phyloP scores from a whole-genome alignment of 225 moss, liverwort and hornwort genomes.

The Sphagnum tenellum region DNA sequence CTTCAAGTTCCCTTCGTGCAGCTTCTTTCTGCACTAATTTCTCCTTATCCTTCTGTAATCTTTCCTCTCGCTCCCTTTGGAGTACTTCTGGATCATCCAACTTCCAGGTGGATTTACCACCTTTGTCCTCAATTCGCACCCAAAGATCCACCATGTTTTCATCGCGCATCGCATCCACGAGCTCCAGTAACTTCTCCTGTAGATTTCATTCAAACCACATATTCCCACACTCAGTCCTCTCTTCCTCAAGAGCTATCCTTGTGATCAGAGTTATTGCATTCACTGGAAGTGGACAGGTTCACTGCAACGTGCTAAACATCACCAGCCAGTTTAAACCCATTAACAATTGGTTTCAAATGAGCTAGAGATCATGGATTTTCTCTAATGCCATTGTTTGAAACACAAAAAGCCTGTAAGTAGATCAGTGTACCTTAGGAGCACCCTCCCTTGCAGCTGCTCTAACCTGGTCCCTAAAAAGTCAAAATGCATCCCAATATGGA shows the following conservation, averaged over 20 bases:
- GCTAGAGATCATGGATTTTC: no score
- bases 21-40: no score
- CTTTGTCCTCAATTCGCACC: constrained; percentile 63
- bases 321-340: constrained; percentile 3
- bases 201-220: background rate
- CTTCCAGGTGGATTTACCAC: constrained; percentile 56
- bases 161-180: constrained; percentile 71
- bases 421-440: constrained; percentile 33
- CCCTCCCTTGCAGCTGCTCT: constrained; percentile 57
- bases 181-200: constrained; percentile 51
- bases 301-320: no score
- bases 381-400: no score
- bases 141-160: constrained; percentile 69
- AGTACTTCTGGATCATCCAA: constrained; percentile 54
- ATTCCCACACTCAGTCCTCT: no score
- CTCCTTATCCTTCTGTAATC: constrained; percentile 23
- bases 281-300: no score
- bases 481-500: constrained; percentile 66
- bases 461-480: constrained; percentile 57
- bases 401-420: no score
- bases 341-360: no score
- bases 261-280: no score
- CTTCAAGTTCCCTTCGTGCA: no score
- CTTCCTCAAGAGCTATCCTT: no score
- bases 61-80: constrained; percentile 65